Evolutionary conservation across 2,329 filamentous ascomycete species (phyloP).

Genomic region (Fusarium beomiforme): DNA sequence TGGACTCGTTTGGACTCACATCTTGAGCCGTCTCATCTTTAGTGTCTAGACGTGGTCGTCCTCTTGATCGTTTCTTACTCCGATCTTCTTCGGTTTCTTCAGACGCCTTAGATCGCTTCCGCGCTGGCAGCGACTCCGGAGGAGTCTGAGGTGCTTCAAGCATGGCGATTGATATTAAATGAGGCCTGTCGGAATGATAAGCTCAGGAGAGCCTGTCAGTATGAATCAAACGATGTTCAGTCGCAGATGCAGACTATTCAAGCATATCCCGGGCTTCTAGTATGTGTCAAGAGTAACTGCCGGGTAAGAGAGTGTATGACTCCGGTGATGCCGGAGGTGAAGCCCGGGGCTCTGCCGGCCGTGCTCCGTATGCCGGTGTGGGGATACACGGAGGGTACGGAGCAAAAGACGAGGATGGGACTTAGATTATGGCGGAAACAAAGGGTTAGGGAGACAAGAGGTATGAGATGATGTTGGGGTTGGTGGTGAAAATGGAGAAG

Average conservation of each 20-base stretch:
- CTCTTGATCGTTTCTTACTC: constrained; percentile 70
- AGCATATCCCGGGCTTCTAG: not conserved
- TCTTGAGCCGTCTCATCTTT: constrained; percentile 81
- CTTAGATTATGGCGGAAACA: not conserved
- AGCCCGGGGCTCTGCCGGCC: constrained; percentile 1
- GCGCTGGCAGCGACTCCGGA: not conserved
- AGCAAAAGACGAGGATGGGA: constrained; percentile 5
- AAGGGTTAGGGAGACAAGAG: not conserved
- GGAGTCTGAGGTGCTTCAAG: constrained; percentile 6
- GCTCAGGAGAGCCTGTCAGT: not conserved
- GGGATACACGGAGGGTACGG: constrained; percentile 9
- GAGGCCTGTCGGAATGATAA: not conserved
- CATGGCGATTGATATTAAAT: constrained; percentile 5
- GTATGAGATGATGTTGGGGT: constrained; percentile 14
- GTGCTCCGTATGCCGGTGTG: constrained; percentile 15
- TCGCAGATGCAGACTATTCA: not conserved
- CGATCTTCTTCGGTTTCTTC: constrained; percentile 51
- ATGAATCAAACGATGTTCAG: not conserved
- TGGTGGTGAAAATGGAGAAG: constrained; percentile 16
- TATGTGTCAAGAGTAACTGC: not conserved
- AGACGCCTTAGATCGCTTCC: constrained; percentile 39
- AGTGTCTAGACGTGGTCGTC: constrained; percentile 79
- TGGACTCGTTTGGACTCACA: constrained; percentile 60
- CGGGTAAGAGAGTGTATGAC: not conserved
- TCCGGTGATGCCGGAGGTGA: constrained; percentile 1